phyloP scores from a whole-genome alignment of 768 basidiomycete species.

The Lactifluus echinatus region DNA sequence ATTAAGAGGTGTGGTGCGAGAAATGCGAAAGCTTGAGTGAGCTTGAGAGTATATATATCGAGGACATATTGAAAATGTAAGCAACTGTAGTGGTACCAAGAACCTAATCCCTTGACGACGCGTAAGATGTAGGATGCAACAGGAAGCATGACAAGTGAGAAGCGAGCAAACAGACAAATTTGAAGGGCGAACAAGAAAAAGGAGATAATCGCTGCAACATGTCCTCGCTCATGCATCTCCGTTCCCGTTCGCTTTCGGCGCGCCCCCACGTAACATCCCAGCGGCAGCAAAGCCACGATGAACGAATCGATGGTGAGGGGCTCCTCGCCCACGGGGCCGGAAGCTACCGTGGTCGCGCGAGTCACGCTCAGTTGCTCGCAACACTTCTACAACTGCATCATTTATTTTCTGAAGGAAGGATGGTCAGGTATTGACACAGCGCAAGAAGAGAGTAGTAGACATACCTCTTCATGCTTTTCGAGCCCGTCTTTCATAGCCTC shows the following conservation, averaged over 20 bases:
- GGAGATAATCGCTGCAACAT: neutral
- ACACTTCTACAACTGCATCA: slow-evolving; percentile 56
- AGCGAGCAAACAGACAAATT: neutral
- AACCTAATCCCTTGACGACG: slow-evolving; percentile 4
- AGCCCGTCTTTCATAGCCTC: slow-evolving; percentile 75
- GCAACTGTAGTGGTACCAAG: slow-evolving; percentile 10
- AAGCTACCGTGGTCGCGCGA: slow-evolving; percentile 24
- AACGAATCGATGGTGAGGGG: slow-evolving; percentile 47
- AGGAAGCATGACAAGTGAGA: neutral
- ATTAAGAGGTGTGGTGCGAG: no score
- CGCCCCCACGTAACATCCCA: slow-evolving; percentile 42
- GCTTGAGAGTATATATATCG: no score
- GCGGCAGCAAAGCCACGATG: slow-evolving; percentile 60
- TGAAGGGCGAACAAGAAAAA: neutral
- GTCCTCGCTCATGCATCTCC: slow-evolving; percentile 22
- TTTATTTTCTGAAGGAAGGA: slow-evolving; percentile 52
- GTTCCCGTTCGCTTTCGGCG: slow-evolving; percentile 26
- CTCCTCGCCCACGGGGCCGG: slow-evolving; percentile 47
- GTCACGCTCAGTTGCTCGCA: slow-evolving; percentile 49
- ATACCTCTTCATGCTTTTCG: slow-evolving; percentile 64
- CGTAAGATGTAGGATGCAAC: slow-evolving; percentile 9
- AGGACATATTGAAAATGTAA: slow-evolving; percentile 11
- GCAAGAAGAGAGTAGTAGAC: slow-evolving; percentile 20
- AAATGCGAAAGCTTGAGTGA: slow-evolving; percentile 4
- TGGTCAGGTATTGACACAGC: slow-evolving; percentile 12